phyloP scores from a whole-genome alignment of 306 rosid species.

The barrel medic (Medicago truncatula) region MtrunA17r5.0-ANR NC_053048.1:2162001-2162500 shows the following conservation, averaged over 20 bases:
- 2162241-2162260: too few species aligned
- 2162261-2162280: too few species aligned
- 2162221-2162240: not conserved
- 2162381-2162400: too few species aligned
- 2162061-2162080: not conserved
- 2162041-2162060: slow-evolving; percentile 32
- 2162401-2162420: too few species aligned
- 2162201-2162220: not conserved
- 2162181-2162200: not conserved
- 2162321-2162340: too few species aligned
- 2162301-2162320: too few species aligned
- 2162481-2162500: not conserved
- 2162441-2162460: too few species aligned
- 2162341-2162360: too few species aligned
- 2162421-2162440: too few species aligned
- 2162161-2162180: not conserved
- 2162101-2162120: not conserved
- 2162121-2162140: slow-evolving; percentile 10
- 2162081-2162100: not conserved
- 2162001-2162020: slow-evolving; percentile 91
- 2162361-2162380: too few species aligned
- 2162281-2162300: too few species aligned
- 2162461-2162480: too few species aligned
- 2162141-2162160: not conserved
- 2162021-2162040: slow-evolving; percentile 80